These are phyloP conservation scores for Wickerhamomyces rabaulensis DNA, from an alignment of 805 yeast genomes.

Conservation along the genomic window DNA sequence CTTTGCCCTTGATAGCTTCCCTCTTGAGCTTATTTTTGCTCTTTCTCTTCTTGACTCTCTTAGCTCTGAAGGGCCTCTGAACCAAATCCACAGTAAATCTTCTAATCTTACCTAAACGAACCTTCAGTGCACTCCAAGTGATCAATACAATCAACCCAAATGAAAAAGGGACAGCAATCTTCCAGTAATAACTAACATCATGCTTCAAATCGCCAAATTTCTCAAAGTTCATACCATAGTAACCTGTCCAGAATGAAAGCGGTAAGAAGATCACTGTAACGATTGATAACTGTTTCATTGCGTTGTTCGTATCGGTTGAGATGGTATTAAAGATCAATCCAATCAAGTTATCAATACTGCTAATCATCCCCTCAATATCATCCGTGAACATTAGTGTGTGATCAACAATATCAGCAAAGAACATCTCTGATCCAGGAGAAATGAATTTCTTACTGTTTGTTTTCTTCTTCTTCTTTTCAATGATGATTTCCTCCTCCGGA, in stretches of 20 bases:
- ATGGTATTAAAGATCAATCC: conserved; percentile 53
- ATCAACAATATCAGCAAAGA: conserved; percentile 52
- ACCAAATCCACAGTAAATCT: conserved; percentile 1
- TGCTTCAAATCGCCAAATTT: conserved; percentile 29
- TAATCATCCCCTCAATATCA: conserved; percentile 49
- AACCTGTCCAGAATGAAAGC: conserved; percentile 55
- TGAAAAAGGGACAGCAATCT: conserved; percentile 32
- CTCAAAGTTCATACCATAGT: conserved; percentile 44
- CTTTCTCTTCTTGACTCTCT: background rate
- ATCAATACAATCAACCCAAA: conserved; percentile 30
- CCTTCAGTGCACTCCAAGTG: conserved; percentile 26
- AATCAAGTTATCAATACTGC: conserved; percentile 44
- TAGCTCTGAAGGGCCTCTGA: background rate
- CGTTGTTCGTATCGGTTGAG: conserved; percentile 47
- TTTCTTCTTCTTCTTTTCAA: background rate
- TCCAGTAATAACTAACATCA: conserved; percentile 27
- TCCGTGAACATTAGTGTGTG: conserved; percentile 47
- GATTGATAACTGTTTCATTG: conserved; percentile 48
- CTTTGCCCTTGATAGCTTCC: background rate
- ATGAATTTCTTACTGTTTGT: conserved; percentile 21
- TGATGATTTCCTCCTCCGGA: background rate
- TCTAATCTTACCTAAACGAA: conserved; percentile 6
- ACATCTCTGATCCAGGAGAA: conserved; percentile 40
- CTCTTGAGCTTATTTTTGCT: background rate
- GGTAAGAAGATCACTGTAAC: conserved; percentile 58